These are phyloP conservation scores for Epichloe coenophiala DNA, from an alignment of 2,329 filamentous ascomycete genomes.

Conservation along the genomic window DNA sequence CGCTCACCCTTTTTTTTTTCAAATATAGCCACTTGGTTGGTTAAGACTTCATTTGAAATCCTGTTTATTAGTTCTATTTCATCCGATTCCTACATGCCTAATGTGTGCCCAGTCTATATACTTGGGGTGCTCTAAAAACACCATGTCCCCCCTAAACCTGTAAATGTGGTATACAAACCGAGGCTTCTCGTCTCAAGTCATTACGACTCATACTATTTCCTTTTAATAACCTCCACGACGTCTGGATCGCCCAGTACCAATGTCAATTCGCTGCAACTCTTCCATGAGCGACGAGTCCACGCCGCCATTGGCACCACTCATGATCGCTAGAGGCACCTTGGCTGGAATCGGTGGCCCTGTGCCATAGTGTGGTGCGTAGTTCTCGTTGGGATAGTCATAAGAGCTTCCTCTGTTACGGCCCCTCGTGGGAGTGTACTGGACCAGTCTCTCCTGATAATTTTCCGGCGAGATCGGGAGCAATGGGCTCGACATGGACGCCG, in stretches of 20 bases:
- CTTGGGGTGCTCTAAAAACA: conserved; percentile 3
- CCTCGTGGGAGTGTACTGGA: conserved; percentile 18
- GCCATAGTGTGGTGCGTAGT: conserved; percentile 29
- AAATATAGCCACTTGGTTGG: too few species aligned
- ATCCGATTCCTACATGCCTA: too few species aligned
- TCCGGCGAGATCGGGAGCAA: conserved; percentile 39
- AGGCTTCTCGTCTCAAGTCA: conserved; percentile 6
- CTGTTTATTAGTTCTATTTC: background rate
- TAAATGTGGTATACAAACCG: background rate
- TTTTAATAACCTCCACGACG: conserved; percentile 31
- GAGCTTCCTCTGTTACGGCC: conserved; percentile 32
- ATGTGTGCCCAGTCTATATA: conserved; percentile 2
- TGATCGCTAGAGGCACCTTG: conserved; percentile 48
- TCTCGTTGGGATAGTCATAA: conserved; percentile 41
- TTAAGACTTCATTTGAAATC: too few species aligned
- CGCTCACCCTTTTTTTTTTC: too few species aligned
- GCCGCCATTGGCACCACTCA: conserved; percentile 29
- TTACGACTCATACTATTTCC: background rate
- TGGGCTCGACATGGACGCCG: conserved; percentile 30
- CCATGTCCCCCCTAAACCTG: background rate
- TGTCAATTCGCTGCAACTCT: conserved; percentile 56
- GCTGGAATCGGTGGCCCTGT: conserved; percentile 49
- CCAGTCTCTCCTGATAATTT: conserved; percentile 33
- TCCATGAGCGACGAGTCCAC: conserved; percentile 49
- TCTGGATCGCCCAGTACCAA: conserved; percentile 46